Percentiles rank a stretch among this genome's conserved stretches.
These are phyloP conservation scores for Globisporangium nunn DNA, from an alignment of 352 stramenopile genomes.

Conservation along the genomic window DNA sequence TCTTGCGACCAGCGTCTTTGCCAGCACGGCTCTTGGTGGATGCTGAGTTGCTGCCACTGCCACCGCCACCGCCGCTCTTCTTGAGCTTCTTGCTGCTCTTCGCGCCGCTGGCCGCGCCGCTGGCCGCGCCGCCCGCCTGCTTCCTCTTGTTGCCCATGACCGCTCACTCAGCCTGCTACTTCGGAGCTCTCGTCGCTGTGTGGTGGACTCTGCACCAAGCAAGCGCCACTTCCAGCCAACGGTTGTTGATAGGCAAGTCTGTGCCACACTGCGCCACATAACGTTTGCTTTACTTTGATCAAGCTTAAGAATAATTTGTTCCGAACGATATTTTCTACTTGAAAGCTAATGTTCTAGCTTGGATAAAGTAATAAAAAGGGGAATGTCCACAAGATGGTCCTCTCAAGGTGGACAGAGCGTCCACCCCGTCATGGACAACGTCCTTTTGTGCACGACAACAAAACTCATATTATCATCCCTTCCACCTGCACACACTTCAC, in stretches of 20 bases:
- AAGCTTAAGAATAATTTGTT: background rate
- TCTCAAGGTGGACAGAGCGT: too few relatives aligned
- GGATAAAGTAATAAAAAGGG: background rate
- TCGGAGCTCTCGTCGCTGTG: background rate
- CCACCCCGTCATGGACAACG: too few relatives aligned
- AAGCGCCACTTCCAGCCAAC: slow-evolving; percentile 1
- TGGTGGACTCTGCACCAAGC: too few relatives aligned
- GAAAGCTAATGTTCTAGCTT: background rate
- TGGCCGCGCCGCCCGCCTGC: slow-evolving; percentile 14
- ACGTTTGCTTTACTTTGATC: background rate
- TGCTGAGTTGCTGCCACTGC: background rate
- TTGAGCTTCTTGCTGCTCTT: slow-evolving; percentile 38
- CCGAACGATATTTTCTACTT: too few relatives aligned
- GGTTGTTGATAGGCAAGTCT: background rate
- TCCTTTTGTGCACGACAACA: background rate
- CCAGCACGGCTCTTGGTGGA: slow-evolving; percentile 5
- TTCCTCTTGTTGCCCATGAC: slow-evolving; percentile 32
- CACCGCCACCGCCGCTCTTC: slow-evolving; percentile 12
- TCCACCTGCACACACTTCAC: slow-evolving; percentile 17
- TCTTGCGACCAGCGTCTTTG: slow-evolving; percentile 1
- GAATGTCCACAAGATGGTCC: too few relatives aligned
- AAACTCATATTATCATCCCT: background rate
- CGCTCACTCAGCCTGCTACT: background rate
- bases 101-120: slow-evolving; percentile 8
- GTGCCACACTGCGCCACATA: background rate